Evolutionary conservation across 2,329 filamentous ascomycete species (phyloP).

Genomic region (Cladosporium sphaerospermum): DNA sequence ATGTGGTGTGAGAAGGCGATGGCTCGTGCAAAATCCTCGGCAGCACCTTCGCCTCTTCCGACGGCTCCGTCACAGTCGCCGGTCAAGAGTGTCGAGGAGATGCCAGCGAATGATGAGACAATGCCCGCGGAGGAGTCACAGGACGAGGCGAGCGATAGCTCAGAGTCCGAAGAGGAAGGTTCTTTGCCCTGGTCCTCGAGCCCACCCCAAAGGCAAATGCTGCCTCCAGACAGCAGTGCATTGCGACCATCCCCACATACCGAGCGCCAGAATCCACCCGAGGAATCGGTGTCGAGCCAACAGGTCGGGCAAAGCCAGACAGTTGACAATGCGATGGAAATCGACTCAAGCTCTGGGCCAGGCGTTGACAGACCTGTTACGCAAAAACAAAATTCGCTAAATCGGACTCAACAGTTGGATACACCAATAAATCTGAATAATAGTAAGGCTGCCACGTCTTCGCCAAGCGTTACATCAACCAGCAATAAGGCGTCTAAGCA

Average conservation of each 20-base stretch:
- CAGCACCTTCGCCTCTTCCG: constrained; percentile 2
- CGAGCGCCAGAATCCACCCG: too few species aligned
- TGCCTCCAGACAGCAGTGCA: constrained; percentile 13
- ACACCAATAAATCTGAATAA: too few species aligned
- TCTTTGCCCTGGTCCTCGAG: constrained; percentile 9
- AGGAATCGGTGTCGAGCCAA: too few species aligned
- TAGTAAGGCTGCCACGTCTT: too few species aligned
- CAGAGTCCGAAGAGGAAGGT: neutral
- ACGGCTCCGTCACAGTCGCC: neutral
- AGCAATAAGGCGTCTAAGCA: too few species aligned
- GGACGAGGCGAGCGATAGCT: neutral
- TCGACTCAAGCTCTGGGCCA: too few species aligned
- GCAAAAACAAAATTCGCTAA: neutral
- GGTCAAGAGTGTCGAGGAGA: neutral
- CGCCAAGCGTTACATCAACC: too few species aligned
- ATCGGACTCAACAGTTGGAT: too few species aligned
- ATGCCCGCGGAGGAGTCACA: neutral
- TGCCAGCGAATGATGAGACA: neutral
- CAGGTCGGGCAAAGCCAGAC: too few species aligned
- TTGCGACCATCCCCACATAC: neutral
- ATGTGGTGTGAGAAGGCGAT: constrained; percentile 18
- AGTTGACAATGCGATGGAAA: too few species aligned
- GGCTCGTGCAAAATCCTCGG: constrained; percentile 6
- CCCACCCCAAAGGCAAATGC: neutral
- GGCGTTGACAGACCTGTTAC: neutral